Evolutionary conservation across 768 basidiomycete species (phyloP).

Genomic region (Podaxis pistillaris): DNA sequence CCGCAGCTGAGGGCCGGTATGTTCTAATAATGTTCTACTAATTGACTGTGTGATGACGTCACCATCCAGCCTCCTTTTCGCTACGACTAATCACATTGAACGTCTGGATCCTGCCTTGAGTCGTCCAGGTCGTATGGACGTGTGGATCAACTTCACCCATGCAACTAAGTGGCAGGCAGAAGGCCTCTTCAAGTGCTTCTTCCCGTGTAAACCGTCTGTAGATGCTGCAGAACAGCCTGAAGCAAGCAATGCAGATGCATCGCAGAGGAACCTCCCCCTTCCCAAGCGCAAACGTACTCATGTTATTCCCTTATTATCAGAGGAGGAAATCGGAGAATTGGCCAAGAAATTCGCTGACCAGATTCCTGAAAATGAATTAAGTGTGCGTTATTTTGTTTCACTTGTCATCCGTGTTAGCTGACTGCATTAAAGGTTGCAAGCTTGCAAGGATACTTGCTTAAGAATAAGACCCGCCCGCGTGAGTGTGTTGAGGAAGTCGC

Average conservation of each 20-base stretch:
- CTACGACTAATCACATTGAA: conserved; percentile 93
- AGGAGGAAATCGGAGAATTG: conserved; percentile 72
- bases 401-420: not conserved
- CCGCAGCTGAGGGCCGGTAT: conserved; percentile 83
- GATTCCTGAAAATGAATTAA: conserved; percentile 85
- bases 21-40: conserved; percentile 25
- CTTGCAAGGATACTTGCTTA: conserved; percentile 82
- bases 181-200: conserved; percentile 93
- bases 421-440: conserved; percentile 59
- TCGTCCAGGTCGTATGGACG: conserved; percentile 88
- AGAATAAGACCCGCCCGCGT: conserved; percentile 87
- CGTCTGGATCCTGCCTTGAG: conserved; percentile 87
- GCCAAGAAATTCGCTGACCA: conserved; percentile 81
- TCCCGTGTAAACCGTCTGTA: conserved; percentile 61
- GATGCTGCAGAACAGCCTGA: conserved; percentile 17
- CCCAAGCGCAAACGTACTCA: conserved; percentile 64
- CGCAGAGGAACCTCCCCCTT: conserved; percentile 65
- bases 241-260: conserved; percentile 39
- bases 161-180: conserved; percentile 93
- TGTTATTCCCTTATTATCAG: conserved; percentile 66
- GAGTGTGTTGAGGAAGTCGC: conserved; percentile 81
- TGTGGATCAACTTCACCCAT: conserved; percentile 90
- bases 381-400: conserved; percentile 45
- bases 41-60: conserved; percentile 14
- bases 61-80: conserved; percentile 69